These are phyloP conservation scores for Paraconiothyrium sp. DNA, from an alignment of 2,329 filamentous ascomycete species.

Conservation along the genomic window DNA sequence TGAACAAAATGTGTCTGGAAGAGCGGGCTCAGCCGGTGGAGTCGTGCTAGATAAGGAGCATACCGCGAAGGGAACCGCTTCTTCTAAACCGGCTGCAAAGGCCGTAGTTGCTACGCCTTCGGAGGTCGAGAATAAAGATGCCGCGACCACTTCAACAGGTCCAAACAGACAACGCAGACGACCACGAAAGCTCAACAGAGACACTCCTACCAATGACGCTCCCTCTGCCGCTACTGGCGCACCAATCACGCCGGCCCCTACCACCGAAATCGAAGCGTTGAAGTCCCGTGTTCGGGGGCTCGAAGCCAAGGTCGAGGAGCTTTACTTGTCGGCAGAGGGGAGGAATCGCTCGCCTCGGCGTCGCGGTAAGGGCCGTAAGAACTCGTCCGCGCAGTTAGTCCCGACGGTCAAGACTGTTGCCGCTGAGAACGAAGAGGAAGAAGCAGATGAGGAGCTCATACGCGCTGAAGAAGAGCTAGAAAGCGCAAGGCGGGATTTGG, in stretches of 20 bases:
- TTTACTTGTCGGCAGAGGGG: slow-evolving; percentile 35
- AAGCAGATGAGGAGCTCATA: slow-evolving; percentile 44
- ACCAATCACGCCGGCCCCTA: slow-evolving; percentile 18
- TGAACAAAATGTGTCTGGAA: slow-evolving; percentile 19
- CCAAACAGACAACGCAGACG: slow-evolving; percentile 34
- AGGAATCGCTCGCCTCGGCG: slow-evolving; percentile 41
- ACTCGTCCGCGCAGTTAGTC: slow-evolving; percentile 30
- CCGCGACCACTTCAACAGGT: slow-evolving; percentile 16
- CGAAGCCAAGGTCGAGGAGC: slow-evolving; percentile 49
- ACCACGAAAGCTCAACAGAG: slow-evolving; percentile 47
- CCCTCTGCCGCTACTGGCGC: slow-evolving; percentile 14
- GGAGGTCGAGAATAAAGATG: slow-evolving; percentile 17
- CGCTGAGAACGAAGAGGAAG: slow-evolving; percentile 31
- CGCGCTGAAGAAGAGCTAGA: slow-evolving; percentile 46
- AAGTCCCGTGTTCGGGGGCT: slow-evolving; percentile 47
- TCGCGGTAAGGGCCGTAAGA: slow-evolving; percentile 43
- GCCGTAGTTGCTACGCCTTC: slow-evolving; percentile 13
- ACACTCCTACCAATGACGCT: slow-evolving; percentile 23
- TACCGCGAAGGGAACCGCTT: slow-evolving; percentile 16
- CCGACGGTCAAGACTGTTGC: slow-evolving; percentile 27
- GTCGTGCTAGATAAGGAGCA: slow-evolving; percentile 37
- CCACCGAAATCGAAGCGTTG: slow-evolving; percentile 45
- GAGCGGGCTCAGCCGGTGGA: slow-evolving; percentile 42
- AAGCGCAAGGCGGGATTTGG: slow-evolving; percentile 42
- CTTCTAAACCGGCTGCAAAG: slow-evolving; percentile 13